Conservation (phyloP, 2,329 filamentous ascomycete species). For the Aspergillus sp. region DNA sequence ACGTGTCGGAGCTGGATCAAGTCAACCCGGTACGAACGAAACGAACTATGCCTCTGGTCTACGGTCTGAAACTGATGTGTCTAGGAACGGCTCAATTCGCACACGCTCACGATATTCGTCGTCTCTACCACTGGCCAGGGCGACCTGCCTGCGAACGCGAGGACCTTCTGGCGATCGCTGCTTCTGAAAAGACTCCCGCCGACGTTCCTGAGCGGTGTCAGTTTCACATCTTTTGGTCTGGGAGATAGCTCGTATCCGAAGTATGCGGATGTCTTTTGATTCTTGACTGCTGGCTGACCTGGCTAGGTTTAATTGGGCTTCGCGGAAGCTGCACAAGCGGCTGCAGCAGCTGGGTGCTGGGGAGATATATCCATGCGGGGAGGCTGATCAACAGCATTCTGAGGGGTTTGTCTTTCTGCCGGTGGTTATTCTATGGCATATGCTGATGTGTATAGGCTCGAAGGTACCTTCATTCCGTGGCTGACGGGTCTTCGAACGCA, state of each 20-base stretch:
- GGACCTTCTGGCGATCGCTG: slow-evolving; percentile 74
- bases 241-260: slow-evolving; percentile 93
- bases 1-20: slow-evolving; percentile 67
- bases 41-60: slow-evolving; percentile 7
- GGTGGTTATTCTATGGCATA: background rate
- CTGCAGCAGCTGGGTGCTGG: slow-evolving; percentile 73
- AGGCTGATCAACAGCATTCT: slow-evolving; percentile 87
- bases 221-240: slow-evolving; percentile 79
- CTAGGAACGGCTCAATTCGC: slow-evolving; percentile 26
- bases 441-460: slow-evolving; percentile 47
- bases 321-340: slow-evolving; percentile 76
- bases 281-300: slow-evolving; percentile 3
- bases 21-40: slow-evolving; percentile 54
- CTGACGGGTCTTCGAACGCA: slow-evolving; percentile 55
- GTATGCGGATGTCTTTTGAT: slow-evolving; percentile 38
- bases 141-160: slow-evolving; percentile 76
- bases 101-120: slow-evolving; percentile 54
- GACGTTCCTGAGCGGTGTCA: slow-evolving; percentile 57
- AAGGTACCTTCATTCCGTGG: slow-evolving; percentile 76
- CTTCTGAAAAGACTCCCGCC: slow-evolving; percentile 67
- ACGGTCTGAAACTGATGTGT: background rate
- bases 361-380: slow-evolving; percentile 66
- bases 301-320: slow-evolving; percentile 79
- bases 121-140: slow-evolving; percentile 92
- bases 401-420: slow-evolving; percentile 59